phyloP scores from a whole-genome alignment of 2,329 filamentous ascomycete species.

The Diplodia seriata region DNA sequence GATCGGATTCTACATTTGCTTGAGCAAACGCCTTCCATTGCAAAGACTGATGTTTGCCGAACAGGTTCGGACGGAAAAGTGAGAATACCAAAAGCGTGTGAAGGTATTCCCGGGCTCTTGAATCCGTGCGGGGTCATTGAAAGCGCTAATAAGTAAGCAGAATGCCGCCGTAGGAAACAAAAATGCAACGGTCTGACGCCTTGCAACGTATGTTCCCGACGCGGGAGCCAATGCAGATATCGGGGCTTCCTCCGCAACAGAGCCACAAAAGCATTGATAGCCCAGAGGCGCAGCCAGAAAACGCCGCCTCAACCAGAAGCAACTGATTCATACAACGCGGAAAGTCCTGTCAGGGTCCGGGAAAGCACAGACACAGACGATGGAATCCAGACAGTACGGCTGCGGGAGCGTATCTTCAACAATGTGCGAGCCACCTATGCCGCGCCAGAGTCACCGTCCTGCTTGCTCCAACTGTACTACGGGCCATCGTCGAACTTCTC shows the following conservation, averaged over 20 bases:
- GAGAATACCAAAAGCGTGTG: conserved; percentile 16
- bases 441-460: conserved; percentile 2
- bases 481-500: conserved; percentile 27
- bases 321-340: background rate
- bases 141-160: background rate
- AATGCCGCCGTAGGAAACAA: conserved; percentile 30
- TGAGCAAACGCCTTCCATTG: background rate
- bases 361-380: background rate
- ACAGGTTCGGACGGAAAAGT: background rate
- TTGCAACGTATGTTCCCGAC: conserved; percentile 18
- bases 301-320: background rate
- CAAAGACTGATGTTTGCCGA: background rate
- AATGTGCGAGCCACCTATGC: conserved; percentile 25
- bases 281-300: background rate
- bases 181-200: conserved; percentile 23
- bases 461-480: conserved; percentile 26
- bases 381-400: background rate
- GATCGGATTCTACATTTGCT: too few species aligned
- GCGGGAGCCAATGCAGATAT: conserved; percentile 16
- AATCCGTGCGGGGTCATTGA: too few species aligned
- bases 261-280: conserved; percentile 1
- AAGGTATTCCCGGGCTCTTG: background rate
- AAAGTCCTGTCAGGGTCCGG: background rate
- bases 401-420: conserved; percentile 20
- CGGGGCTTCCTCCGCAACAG: conserved; percentile 6